Conservation (phyloP, 2,329 filamentous ascomycete genomes). For the Pseudocercospora crystallina region DNA sequence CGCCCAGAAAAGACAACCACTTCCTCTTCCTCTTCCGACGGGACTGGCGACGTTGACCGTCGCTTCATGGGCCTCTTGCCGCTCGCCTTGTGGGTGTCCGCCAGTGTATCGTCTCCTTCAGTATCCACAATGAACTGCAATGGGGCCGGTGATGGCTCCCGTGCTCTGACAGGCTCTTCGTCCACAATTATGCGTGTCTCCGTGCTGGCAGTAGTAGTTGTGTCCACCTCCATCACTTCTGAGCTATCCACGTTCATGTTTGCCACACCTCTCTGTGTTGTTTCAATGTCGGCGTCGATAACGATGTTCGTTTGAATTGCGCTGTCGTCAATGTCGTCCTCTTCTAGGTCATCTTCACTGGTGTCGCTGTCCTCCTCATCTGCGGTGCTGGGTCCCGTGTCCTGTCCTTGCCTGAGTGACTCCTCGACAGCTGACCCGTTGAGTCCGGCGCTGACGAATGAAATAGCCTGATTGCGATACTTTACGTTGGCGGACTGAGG, state of each 20-base stretch:
- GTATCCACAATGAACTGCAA: constrained; percentile 35
- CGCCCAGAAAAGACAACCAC: constrained; percentile 67
- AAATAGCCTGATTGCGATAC: constrained; percentile 56
- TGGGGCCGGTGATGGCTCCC: constrained; percentile 8
- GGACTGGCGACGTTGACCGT: constrained; percentile 42
- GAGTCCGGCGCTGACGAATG: constrained; percentile 61
- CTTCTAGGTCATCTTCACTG: constrained; percentile 22
- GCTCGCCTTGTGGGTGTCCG: constrained; percentile 10
- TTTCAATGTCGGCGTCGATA: constrained; percentile 32
- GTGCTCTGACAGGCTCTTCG: background rate
- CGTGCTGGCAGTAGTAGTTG: constrained; percentile 10
- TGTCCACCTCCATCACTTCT: constrained; percentile 18
- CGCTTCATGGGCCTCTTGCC: constrained; percentile 32
- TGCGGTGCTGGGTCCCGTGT: background rate
- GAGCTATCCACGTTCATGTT: constrained; percentile 32
- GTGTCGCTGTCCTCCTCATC: constrained; percentile 20
- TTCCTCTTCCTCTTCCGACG: constrained; percentile 68
- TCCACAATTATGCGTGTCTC: constrained; percentile 18
- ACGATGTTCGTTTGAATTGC: constrained; percentile 31
- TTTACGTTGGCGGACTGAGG: constrained; percentile 49
- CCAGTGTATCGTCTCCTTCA: constrained; percentile 32
- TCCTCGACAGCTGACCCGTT: constrained; percentile 36
- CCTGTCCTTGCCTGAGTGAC: constrained; percentile 22
- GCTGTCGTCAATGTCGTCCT: constrained; percentile 27
- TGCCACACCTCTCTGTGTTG: constrained; percentile 32